Percentiles rank a stretch among this genome's conserved stretches.
phyloP scores from a whole-genome alignment of 805 yeast genomes.

The Metschnikowia peoriensis region DNA sequence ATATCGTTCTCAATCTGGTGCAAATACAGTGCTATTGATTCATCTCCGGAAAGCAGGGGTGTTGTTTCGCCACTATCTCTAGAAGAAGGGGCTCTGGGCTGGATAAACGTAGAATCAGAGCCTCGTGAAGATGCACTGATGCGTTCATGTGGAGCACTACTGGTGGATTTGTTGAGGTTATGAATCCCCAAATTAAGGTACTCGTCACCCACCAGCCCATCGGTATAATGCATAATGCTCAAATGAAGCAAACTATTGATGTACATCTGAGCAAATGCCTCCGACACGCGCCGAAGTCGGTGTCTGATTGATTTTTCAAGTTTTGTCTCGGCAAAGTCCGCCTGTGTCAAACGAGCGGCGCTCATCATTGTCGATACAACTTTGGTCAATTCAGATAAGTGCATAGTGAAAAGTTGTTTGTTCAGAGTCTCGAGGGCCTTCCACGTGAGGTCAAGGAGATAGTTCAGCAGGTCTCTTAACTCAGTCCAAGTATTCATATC shows the following conservation, averaged over 20 bases:
- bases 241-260: slow-evolving; percentile 65
- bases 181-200: slow-evolving; percentile 32
- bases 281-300: slow-evolving; percentile 50
- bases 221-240: slow-evolving; percentile 36
- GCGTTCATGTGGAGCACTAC: slow-evolving; percentile 11
- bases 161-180: slow-evolving; percentile 23
- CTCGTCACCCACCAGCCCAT: slow-evolving; percentile 23
- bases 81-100: background rate
- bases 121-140: slow-evolving; percentile 11
- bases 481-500: slow-evolving; percentile 64
- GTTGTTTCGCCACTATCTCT: slow-evolving; percentile 4
- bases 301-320: slow-evolving; percentile 47
- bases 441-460: slow-evolving; percentile 46
- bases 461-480: slow-evolving; percentile 46
- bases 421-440: slow-evolving; percentile 52
- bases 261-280: slow-evolving; percentile 59
- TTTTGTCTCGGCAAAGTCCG: slow-evolving; percentile 48
- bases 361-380: slow-evolving; percentile 52
- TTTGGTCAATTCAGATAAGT: slow-evolving; percentile 53
- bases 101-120: slow-evolving; percentile 13
- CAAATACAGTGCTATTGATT: slow-evolving; percentile 26
- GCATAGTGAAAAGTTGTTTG: slow-evolving; percentile 51
- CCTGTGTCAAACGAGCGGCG: slow-evolving; percentile 52
- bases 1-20: slow-evolving; percentile 41
- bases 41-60: slow-evolving; percentile 11